phyloP scores from a whole-genome alignment of 116 monocot genomes.

The Phalaenopsis hybrid region DNA sequence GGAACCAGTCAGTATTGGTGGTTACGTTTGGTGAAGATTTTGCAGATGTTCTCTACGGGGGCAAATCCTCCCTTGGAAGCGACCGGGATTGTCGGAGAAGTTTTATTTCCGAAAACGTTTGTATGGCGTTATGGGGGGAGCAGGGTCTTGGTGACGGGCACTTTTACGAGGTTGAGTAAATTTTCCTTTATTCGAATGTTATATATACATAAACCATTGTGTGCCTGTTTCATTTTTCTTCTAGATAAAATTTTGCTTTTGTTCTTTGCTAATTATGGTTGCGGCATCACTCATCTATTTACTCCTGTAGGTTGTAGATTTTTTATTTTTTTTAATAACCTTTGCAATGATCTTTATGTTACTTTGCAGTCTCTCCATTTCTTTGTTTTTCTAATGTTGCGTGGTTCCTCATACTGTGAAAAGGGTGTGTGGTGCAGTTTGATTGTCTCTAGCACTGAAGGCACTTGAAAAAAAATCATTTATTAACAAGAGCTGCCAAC shows the following conservation, averaged over 20 bases:
- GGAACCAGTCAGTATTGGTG: not conserved
- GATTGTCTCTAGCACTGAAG: no score
- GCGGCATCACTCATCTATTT: not conserved
- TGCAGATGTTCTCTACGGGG: slow-evolving; percentile 60
- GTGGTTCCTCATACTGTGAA: no score
- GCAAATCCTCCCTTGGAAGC: slow-evolving; percentile 31
- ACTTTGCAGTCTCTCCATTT: no score
- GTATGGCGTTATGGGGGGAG: slow-evolving; percentile 83
- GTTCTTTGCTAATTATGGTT: not conserved
- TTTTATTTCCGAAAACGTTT: slow-evolving; percentile 47
- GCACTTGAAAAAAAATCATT: no score
- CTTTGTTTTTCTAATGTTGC: no score
- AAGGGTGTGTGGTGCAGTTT: no score
- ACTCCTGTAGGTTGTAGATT: not conserved
- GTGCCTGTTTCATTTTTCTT: not conserved
- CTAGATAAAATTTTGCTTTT: not conserved
- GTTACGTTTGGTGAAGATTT: slow-evolving; percentile 3
- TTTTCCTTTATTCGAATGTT: not conserved
- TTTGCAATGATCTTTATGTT: not conserved
- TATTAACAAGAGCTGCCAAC: no score
- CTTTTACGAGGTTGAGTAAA: slow-evolving; percentile 52
- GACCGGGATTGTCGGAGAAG: slow-evolving; percentile 15
- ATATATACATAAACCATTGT: no score
- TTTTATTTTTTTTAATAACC: not conserved
- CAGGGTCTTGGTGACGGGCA: slow-evolving; percentile 58